Evolutionary conservation across 2,329 filamentous ascomycete species (phyloP), one percentile per base, ranked within the genome.

Genomic region (Fusarium sp.): DNA sequence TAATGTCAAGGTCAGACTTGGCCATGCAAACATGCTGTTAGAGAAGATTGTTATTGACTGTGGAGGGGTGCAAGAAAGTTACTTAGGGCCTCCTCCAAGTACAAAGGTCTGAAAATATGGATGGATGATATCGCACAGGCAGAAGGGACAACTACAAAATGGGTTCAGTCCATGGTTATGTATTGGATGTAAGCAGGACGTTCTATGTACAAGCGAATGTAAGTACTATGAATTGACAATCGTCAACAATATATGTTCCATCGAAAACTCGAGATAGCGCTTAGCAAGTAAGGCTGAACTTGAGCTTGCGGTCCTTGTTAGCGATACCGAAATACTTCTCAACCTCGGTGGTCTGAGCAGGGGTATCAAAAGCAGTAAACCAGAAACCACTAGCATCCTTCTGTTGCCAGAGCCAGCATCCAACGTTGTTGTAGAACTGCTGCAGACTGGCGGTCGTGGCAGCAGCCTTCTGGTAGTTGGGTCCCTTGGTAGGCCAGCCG

Each of bases 291-390:
- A 73, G 64, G 2, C 37, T 16, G 30, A 73, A 73, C 63, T 73
- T 73, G 49, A 73, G 42, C 63, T 73, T 73, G 69, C 71, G 71
- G 15, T 62, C 63, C 13, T 51, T 30, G 51, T 72, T 65, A 5
- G 71, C 71, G 28, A 73, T n/a, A 26, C 71, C 71, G 4, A 73
- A 73, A 42, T 73, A 61, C 47, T 70, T 72, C 71, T 73, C 71
- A 28, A 72, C 71, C 63, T 73, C 66, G 1, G 71, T 67, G 16
- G 18, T 72, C 12, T 64, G 45, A 0, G 37, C 13, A 1, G 71
- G 71, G 3, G 68, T 16, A 6, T 73, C 71, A 9, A 73, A 73
- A 12, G 71, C 71, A 20, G 71, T 73, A 57, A 73, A 73, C 71
- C 71, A 73, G 53, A 73, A 73, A 20, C 51, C 69, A 36, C 71